A percentile compares a stretch with the other conserved stretches of the same genome.
phyloP scores from a whole-genome alignment of 2,329 filamentous ascomycete genomes.

The Intubia oerlemansii region DNA sequence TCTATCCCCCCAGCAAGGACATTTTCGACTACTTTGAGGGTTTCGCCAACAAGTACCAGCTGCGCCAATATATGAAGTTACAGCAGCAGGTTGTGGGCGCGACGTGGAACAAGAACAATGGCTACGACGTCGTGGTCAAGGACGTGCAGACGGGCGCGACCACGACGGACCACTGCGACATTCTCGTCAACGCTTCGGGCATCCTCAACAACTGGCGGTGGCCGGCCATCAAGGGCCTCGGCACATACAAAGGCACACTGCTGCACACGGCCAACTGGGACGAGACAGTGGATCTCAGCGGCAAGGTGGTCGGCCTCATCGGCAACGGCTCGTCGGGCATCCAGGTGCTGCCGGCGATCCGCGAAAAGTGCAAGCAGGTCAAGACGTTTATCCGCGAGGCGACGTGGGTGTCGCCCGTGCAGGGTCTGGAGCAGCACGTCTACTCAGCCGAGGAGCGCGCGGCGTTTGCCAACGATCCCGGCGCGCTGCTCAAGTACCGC shows the following conservation, averaged over 20 bases:
- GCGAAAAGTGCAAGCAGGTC: slow-evolving; percentile 6
- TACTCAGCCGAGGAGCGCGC: slow-evolving; percentile 6
- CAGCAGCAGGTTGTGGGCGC: slow-evolving; percentile 20
- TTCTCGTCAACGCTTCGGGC: slow-evolving; percentile 9
- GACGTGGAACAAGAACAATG: slow-evolving; percentile 19
- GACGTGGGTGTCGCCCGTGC: slow-evolving; percentile 7
- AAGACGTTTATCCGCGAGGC: slow-evolving; percentile 7
- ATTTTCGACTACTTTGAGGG: slow-evolving; percentile 13
- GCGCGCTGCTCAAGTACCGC: slow-evolving; percentile 5
- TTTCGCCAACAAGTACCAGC: slow-evolving; percentile 12
- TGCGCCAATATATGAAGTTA: slow-evolving; percentile 21
- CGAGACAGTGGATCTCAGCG: slow-evolving; percentile 5
- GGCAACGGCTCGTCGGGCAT: slow-evolving; percentile 14
- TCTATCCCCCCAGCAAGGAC: slow-evolving; percentile 11
- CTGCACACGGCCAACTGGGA: slow-evolving; percentile 13
- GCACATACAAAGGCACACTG: slow-evolving; percentile 12
- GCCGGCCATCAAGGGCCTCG: slow-evolving; percentile 14
- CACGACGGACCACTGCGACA: slow-evolving; percentile 5
- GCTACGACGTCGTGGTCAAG: slow-evolving; percentile 16
- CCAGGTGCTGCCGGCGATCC: slow-evolving; percentile 12
- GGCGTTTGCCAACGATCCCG: slow-evolving; percentile 6
- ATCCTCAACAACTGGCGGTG: slow-evolving; percentile 10
- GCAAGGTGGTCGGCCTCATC: slow-evolving; percentile 13
- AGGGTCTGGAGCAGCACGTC: slow-evolving; percentile 7
- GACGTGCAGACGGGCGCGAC: slow-evolving; percentile 9